Percentiles rank a stretch among this genome's conserved stretches.
These are phyloP conservation scores for Begonia masoniana DNA, from an alignment of 306 rosid species.

Conservation along the genomic window DNA sequence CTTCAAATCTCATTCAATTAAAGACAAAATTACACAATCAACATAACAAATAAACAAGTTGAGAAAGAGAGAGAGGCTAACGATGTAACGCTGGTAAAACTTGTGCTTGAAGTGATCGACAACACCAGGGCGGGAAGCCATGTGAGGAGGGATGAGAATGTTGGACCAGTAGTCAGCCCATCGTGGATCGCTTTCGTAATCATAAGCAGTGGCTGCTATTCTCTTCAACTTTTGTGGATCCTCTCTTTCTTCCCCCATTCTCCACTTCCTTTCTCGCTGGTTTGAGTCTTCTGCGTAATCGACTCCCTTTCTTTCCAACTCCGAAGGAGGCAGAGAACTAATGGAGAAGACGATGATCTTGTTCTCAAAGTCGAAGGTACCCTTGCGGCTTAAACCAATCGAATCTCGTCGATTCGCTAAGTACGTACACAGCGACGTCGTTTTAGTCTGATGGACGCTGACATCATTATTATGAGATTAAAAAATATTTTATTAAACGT, in stretches of 20 bases:
- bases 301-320: neutral
- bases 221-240: slow-evolving; percentile 67
- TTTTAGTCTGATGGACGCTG: too few relatives aligned
- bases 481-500: too few relatives aligned
- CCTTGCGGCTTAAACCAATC: too few relatives aligned
- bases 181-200: slow-evolving; percentile 72
- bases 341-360: slow-evolving; percentile 4
- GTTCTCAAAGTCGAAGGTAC: neutral
- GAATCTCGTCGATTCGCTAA: too few relatives aligned
- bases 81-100: slow-evolving; percentile 78
- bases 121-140: slow-evolving; percentile 62
- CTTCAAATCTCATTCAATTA: too few relatives aligned
- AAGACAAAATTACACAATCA: neutral
- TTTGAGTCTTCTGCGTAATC: slow-evolving; percentile 6
- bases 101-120: slow-evolving; percentile 75
- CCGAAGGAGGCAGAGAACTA: neutral
- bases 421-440: too few relatives aligned
- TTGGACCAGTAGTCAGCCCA: slow-evolving; percentile 93
- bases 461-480: too few relatives aligned
- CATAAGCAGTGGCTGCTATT: slow-evolving; percentile 70
- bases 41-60: too few relatives aligned
- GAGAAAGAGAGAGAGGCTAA: slow-evolving; percentile 16
- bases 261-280: neutral
- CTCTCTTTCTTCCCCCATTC: slow-evolving; percentile 62
- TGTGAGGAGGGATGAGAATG: slow-evolving; percentile 76